These are phyloP conservation scores for Nitzschia sp. DNA, from an alignment of 108 stramenopile genomes.

Conservation along the genomic window DNA sequence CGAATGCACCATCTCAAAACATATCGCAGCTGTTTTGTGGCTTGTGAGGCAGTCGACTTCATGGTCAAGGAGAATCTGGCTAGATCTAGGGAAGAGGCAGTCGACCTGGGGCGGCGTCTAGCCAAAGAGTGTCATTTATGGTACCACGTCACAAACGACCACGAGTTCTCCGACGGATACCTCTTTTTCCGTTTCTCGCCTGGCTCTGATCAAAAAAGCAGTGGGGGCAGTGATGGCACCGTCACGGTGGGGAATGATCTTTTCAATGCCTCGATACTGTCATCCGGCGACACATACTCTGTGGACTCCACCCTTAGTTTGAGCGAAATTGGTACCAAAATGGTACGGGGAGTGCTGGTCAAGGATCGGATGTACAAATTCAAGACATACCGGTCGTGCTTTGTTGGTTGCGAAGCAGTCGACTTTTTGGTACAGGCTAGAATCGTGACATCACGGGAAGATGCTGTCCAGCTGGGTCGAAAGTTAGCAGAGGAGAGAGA, in stretches of 20 bases:
- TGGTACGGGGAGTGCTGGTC: constrained; percentile 31
- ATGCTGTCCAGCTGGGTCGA: constrained; percentile 54
- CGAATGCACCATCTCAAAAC: constrained; percentile 24
- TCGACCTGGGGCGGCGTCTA: constrained; percentile 39
- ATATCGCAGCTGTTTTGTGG: constrained; percentile 48
- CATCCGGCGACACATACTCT: neutral
- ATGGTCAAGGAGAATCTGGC: constrained; percentile 35
- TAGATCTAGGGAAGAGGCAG: constrained; percentile 42
- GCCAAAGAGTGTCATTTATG: constrained; percentile 13
- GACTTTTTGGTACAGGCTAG: constrained; percentile 52
- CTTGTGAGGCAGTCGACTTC: constrained; percentile 52
- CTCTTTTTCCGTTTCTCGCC: neutral
- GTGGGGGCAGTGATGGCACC: neutral
- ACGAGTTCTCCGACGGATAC: constrained; percentile 19
- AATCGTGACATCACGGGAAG: constrained; percentile 32
- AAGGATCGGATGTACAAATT: constrained; percentile 43
- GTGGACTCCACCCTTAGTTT: neutral
- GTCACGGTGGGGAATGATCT: neutral
- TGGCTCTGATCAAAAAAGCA: neutral
- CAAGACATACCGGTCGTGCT: constrained; percentile 56
- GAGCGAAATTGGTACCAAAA: constrained; percentile 21
- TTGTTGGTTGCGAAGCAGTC: constrained; percentile 68
- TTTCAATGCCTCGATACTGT: neutral
- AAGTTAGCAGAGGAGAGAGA: constrained; percentile 13
- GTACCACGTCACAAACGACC: constrained; percentile 45